These are phyloP conservation scores for Penicillium argentinense DNA, from an alignment of 495 filamentous ascomycete genomes.

Conservation along the genomic window DNA sequence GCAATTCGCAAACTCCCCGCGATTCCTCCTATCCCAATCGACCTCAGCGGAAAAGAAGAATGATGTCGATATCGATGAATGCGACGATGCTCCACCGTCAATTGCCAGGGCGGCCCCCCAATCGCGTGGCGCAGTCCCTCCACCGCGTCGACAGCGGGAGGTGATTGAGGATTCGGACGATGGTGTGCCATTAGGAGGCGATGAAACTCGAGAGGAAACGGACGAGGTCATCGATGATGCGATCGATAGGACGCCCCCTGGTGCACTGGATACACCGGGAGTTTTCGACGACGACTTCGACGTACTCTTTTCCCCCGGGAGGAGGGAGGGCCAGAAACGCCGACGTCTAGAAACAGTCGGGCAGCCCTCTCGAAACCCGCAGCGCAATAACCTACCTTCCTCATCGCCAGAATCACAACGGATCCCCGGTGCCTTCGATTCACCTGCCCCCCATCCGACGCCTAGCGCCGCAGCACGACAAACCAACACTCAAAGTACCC, in stretches of 20 bases:
- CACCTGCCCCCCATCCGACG: neutral
- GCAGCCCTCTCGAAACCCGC: conserved; percentile 2
- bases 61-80: conserved; percentile 25
- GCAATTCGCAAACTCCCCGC: conserved; percentile 44
- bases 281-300: conserved; percentile 29
- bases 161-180: conserved; percentile 40
- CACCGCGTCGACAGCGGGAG: conserved; percentile 26
- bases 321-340: conserved; percentile 29
- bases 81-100: conserved; percentile 18
- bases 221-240: conserved; percentile 5
- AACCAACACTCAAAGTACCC: conserved; percentile 3
- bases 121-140: neutral
- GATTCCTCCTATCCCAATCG: conserved; percentile 38
- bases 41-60: conserved; percentile 6
- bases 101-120: conserved; percentile 12
- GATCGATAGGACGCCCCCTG: conserved; percentile 24
- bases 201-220: neutral
- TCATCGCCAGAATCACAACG: conserved; percentile 18
- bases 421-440: neutral
- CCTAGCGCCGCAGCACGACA: neutral
- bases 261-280: conserved; percentile 4
- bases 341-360: conserved; percentile 17
- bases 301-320: conserved; percentile 27
- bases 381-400: conserved; percentile 11
- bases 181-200: conserved; percentile 5